A percentile compares a stretch with the other conserved stretches of the same genome.
phyloP scores from a whole-genome alignment of 2,329 filamentous ascomycete species.

The Fusarium circinatum region DNA sequence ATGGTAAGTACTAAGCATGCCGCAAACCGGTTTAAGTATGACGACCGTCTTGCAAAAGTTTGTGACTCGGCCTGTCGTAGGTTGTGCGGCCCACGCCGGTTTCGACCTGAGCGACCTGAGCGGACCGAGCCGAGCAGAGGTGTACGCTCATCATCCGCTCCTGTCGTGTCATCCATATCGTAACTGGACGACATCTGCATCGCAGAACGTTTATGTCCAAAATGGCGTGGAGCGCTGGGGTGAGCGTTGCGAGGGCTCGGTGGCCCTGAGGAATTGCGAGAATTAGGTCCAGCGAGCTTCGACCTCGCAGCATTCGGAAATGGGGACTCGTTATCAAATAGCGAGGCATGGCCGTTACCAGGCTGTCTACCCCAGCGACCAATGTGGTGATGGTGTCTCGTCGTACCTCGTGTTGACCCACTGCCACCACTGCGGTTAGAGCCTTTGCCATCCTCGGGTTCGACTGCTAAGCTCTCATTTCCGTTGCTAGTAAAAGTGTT shows the following conservation, averaged over 20 bases:
- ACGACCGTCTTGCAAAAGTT: slow-evolving; percentile 69
- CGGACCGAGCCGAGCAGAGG: slow-evolving; percentile 76
- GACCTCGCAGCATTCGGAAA: slow-evolving; percentile 74
- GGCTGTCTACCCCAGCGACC: slow-evolving; percentile 79
- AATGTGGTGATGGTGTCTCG: slow-evolving; percentile 78
- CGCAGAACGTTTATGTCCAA: slow-evolving; percentile 61
- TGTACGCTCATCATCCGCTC: slow-evolving; percentile 87
- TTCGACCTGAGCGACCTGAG: slow-evolving; percentile 66
- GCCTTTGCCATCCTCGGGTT: slow-evolving; percentile 74
- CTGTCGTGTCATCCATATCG: slow-evolving; percentile 82
- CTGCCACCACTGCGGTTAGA: slow-evolving; percentile 65
- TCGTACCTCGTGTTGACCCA: slow-evolving; percentile 72
- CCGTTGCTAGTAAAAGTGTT: slow-evolving; percentile 76
- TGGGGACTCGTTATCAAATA: slow-evolving; percentile 81
- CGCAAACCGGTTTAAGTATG: slow-evolving; percentile 79
- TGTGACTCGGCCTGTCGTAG: slow-evolving; percentile 79
- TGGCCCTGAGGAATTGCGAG: slow-evolving; percentile 73
- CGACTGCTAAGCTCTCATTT: slow-evolving; percentile 61
- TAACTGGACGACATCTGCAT: slow-evolving; percentile 72
- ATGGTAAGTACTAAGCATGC: slow-evolving; percentile 87
- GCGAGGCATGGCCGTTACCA: slow-evolving; percentile 73
- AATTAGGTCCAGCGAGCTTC: slow-evolving; percentile 68
- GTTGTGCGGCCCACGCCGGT: slow-evolving; percentile 64
- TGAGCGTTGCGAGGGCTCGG: slow-evolving; percentile 72
- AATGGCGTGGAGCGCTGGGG: slow-evolving; percentile 40